phyloP scores from a whole-genome alignment of 305 asterid species.

The Fraxinus velutina region DNA sequence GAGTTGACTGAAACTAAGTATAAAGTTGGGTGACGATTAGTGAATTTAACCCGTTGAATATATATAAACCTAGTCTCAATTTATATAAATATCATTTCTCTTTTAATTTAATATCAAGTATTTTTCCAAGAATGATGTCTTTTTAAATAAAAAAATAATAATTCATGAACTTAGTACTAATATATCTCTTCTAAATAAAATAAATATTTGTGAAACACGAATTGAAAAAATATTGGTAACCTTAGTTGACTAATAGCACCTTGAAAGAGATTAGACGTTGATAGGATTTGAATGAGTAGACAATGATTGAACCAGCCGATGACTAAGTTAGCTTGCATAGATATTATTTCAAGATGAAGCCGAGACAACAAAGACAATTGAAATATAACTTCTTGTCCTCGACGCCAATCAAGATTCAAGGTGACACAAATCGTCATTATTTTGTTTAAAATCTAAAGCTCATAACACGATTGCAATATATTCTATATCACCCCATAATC shows the following conservation, averaged over 20 bases:
- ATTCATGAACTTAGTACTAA: background rate
- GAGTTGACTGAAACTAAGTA: too few relatives aligned
- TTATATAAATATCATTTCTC: background rate
- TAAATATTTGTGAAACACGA: background rate
- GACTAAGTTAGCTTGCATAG: background rate
- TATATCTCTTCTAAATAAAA: background rate
- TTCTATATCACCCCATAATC: background rate
- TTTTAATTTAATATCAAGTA: background rate
- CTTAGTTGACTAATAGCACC: background rate
- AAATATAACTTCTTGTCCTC: too few relatives aligned
- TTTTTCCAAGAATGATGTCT: background rate
- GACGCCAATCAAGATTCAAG: background rate
- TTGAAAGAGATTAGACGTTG: background rate
- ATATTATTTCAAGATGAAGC: background rate
- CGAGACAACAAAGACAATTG: too few relatives aligned
- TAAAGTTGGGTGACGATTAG: too few relatives aligned
- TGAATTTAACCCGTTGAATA: too few relatives aligned
- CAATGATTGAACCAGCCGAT: background rate
- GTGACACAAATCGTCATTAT: background rate
- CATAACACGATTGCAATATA: background rate
- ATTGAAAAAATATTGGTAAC: too few relatives aligned
- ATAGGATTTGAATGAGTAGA: background rate
- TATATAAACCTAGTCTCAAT: background rate
- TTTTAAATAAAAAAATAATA: too few relatives aligned
- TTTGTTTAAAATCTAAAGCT: background rate